Evolutionary conservation across 371 early-diverging fungal species (phyloP).

Genomic region (Mucor racemosus): DNA sequence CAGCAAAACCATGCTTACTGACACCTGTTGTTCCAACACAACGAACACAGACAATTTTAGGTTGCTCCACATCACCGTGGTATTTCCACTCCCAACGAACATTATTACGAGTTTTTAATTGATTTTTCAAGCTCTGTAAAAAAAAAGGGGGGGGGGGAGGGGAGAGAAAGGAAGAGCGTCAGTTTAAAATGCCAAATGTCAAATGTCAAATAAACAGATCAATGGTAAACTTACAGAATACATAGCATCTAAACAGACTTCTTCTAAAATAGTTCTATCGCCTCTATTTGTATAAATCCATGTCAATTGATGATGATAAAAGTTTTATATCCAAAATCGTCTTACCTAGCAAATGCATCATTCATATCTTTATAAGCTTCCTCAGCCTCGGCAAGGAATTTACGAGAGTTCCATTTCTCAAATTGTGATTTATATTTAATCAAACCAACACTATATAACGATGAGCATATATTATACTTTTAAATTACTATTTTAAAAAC

Average conservation of each 20-base stretch:
- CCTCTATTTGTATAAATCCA: conserved; percentile 44
- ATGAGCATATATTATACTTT: background rate
- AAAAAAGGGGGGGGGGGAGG: background rate
- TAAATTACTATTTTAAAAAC: background rate
- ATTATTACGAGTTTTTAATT: conserved; percentile 64
- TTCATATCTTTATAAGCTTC: conserved; percentile 75
- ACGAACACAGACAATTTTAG: conserved; percentile 70
- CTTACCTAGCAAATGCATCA: conserved; percentile 69
- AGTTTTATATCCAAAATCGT: background rate
- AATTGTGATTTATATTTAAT: conserved; percentile 56
- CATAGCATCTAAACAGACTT: conserved; percentile 69
- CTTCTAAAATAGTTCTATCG: conserved; percentile 62
- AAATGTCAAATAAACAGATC: background rate
- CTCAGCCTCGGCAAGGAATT: conserved; percentile 62
- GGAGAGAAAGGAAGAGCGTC: background rate
- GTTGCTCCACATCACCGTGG: conserved; percentile 61
- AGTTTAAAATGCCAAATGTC: background rate
- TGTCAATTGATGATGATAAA: background rate
- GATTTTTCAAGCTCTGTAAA: conserved; percentile 63
- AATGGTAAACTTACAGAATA: conserved; percentile 46
- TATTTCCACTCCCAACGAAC: conserved; percentile 72
- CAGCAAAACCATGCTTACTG: conserved; percentile 55
- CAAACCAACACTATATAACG: conserved; percentile 48
- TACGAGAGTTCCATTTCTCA: conserved; percentile 56
- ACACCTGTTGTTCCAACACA: conserved; percentile 50